These are phyloP conservation scores for Boletus rex-veris DNA, from an alignment of 768 basidiomycete species.

Conservation along the genomic window DNA sequence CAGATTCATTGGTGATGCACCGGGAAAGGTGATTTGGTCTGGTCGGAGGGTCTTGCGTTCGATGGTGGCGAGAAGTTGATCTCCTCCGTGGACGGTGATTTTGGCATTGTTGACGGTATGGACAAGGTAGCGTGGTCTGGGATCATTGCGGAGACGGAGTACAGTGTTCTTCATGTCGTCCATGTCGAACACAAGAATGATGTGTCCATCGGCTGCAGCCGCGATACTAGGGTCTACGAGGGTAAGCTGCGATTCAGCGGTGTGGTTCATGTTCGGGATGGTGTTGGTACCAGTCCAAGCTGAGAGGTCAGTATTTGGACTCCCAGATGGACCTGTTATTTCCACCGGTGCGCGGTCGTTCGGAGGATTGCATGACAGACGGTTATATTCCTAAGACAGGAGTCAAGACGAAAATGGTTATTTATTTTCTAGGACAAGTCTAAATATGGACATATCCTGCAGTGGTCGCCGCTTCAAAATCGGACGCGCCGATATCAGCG, in stretches of 20 bases:
- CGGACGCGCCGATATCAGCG: background rate
- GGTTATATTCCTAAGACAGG: too few relatives aligned
- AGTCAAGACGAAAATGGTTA: background rate
- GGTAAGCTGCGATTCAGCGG: background rate
- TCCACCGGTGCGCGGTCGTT: too few relatives aligned
- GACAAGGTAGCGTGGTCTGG: conserved; percentile 1
- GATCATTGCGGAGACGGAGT: background rate
- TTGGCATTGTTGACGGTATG: background rate
- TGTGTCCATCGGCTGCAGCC: background rate
- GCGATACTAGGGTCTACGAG: background rate
- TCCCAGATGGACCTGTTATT: too few relatives aligned
- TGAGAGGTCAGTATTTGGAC: too few relatives aligned
- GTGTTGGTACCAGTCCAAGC: background rate
- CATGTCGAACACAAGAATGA: background rate
- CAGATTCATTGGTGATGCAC: background rate
- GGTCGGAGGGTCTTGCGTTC: background rate
- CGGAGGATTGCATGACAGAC: too few relatives aligned
- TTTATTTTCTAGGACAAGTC: conserved; percentile 2
- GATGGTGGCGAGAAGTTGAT: background rate
- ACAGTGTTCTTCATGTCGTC: conserved; percentile 4
- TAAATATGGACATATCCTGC: conserved; percentile 2
- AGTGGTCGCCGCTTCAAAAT: conserved; percentile 19
- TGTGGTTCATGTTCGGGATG: background rate
- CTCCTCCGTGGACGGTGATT: background rate
- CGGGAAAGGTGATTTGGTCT: conserved; percentile 1